Conservation (phyloP, 1,139 yeast genomes). For the Geotrichum macrosporum region DNA sequence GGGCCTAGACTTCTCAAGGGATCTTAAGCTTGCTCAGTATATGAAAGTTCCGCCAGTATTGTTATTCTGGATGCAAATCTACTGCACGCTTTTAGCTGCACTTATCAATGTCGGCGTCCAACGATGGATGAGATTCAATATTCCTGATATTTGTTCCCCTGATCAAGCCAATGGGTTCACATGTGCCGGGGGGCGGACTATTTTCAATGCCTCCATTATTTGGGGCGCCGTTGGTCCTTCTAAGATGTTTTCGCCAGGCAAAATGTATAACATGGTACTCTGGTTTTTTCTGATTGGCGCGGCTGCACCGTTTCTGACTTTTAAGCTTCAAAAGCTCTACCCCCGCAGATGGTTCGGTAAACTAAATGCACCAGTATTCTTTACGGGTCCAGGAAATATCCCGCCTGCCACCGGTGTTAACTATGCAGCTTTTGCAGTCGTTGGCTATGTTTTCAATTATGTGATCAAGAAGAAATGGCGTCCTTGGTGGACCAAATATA, state of each 20-base stretch:
- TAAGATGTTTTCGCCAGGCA: slow-evolving; percentile 40
- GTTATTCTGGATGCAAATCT: slow-evolving; percentile 47
- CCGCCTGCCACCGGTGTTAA: slow-evolving; percentile 45
- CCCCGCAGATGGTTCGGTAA: slow-evolving; percentile 40
- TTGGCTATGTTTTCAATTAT: slow-evolving; percentile 43
- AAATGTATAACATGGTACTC: slow-evolving; percentile 38
- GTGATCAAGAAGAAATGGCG: slow-evolving; percentile 36
- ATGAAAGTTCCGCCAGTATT: slow-evolving; percentile 35
- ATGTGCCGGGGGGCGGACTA: slow-evolving; percentile 44
- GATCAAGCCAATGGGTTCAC: slow-evolving; percentile 42
- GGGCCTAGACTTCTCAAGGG: slow-evolving; percentile 46
- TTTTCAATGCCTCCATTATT: slow-evolving; percentile 47
- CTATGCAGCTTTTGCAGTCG: slow-evolving; percentile 41
- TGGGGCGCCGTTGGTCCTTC: slow-evolving; percentile 59
- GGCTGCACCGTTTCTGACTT: slow-evolving; percentile 38
- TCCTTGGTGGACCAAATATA: slow-evolving; percentile 67
- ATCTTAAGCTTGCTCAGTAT: slow-evolving; percentile 50
- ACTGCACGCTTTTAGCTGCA: slow-evolving; percentile 36
- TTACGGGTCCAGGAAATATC: slow-evolving; percentile 42
- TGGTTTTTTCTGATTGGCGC: slow-evolving; percentile 42
- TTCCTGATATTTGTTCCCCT: slow-evolving; percentile 45
- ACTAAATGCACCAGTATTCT: slow-evolving; percentile 41
- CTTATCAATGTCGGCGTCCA: slow-evolving; percentile 39
- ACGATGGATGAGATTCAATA: slow-evolving; percentile 43
- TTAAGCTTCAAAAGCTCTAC: slow-evolving; percentile 45